Percentiles rank a stretch among this genome's conserved stretches.
Conservation (phyloP, 139 green algal genomes). For the Chlorella sp. region DNA sequence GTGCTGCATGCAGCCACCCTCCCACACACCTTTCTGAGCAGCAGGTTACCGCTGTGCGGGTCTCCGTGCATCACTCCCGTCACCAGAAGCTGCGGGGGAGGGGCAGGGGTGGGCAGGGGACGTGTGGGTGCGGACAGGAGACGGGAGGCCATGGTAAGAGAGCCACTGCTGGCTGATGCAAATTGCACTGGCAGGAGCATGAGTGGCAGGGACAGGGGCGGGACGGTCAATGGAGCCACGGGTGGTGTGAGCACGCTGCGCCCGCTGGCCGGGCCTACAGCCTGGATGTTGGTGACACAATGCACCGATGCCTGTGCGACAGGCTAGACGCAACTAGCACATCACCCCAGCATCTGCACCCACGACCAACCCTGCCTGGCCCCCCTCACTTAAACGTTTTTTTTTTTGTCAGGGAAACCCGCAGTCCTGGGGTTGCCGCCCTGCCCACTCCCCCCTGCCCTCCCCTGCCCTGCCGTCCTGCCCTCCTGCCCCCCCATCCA, state of each 20-base stretch:
- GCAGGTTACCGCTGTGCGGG: constrained; percentile 89
- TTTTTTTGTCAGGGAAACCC: too few relatives aligned
- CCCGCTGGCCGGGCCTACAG: too few relatives aligned
- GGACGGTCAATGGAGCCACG: too few relatives aligned
- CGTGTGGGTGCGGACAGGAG: too few relatives aligned
- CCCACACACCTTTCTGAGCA: constrained; percentile 69
- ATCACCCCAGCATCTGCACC: neutral
- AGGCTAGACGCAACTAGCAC: neutral
- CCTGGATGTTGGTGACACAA: too few relatives aligned
- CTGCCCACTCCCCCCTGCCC: too few relatives aligned
- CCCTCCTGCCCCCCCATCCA: neutral
- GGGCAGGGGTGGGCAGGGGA: neutral
- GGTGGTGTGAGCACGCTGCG: too few relatives aligned
- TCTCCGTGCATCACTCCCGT: constrained; percentile 91
- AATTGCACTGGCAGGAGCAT: neutral
- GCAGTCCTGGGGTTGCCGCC: too few relatives aligned
- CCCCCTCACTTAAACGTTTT: too few relatives aligned
- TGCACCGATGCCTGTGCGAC: too few relatives aligned
- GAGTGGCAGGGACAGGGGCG: neutral
- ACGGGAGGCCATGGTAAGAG: neutral
- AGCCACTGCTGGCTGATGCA: neutral
- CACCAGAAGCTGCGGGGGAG: constrained; percentile 78
- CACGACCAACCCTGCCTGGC: too few relatives aligned
- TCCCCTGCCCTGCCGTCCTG: neutral
- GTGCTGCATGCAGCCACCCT: neutral